Evolutionary conservation across 176 grass and related monocot genomes (phyloP), one percentile per base, ranked within the genome.

Genomic region (Poa annua): DNA sequence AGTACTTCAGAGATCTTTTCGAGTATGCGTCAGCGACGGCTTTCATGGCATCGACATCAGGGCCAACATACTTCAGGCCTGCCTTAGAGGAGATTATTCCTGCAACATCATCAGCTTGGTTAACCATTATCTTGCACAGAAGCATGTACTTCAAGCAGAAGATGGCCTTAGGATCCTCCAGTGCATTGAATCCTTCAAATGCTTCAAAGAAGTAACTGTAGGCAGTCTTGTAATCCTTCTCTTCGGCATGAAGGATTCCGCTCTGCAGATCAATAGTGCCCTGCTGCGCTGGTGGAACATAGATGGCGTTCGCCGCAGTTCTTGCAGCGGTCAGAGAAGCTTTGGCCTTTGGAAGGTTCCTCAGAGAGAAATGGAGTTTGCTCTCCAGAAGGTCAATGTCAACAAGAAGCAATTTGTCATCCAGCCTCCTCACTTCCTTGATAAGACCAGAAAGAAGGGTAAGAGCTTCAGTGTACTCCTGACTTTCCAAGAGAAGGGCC

Each of bases 121-220:
- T 74, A 51, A 74, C 71, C 71, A 74, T 74, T 74, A 74, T 74
- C 25, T 74, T 74, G 45, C 71, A 74, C 47, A 74, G 71, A 74
- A 74, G 71, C 71, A 74, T 74, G 71, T 74, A 74, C 45, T 74
- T 74, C 71, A 74, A 33, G 71, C 71, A 74, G 47, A 74, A 74
- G 47, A 74, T 74, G 45, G 71, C 71, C 47, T 74, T 74, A 12
- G 71, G 25, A 32, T 74, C 71, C 14, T 74, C 71, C 47, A 74
- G 71, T 12, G 71, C 71, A 52, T 74, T 74, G 48, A 74, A 74
- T 32, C 25, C 45, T 74, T 74, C 71, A 52, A 92, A 94, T 35
- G 94, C 94, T 83, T 97, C 94, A 38, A 97, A 94, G 77, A 94
- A 97, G 81, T 97, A 97, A 81, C 94, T 94, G 78, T 97, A 97